Conservation (phyloP, 169 alveolate genomes). For the Plasmodium blacklocki region DNA sequence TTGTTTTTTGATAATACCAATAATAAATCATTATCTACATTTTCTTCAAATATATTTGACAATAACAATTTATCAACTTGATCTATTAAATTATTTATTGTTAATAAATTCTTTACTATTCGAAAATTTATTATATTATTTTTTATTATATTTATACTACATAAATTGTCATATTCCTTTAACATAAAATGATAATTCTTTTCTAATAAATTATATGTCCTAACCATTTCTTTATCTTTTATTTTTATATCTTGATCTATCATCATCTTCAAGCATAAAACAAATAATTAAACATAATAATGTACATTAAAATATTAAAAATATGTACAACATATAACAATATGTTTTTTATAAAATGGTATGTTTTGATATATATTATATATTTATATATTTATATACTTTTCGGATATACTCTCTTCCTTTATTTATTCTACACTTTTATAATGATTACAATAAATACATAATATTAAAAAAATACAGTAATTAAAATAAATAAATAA, state of each 20-base stretch:
- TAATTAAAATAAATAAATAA: too few relatives aligned
- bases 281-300: too few relatives aligned
- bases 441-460: not conserved
- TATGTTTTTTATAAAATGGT: too few relatives aligned
- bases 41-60: slow-evolving; percentile 42
- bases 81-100: slow-evolving; percentile 50
- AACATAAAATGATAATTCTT: slow-evolving; percentile 52
- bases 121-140: slow-evolving; percentile 39
- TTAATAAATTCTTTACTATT: slow-evolving; percentile 47
- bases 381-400: too few relatives aligned
- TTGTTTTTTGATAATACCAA: slow-evolving; percentile 60
- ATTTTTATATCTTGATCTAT: not conserved
- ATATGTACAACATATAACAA: too few relatives aligned
- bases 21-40: slow-evolving; percentile 26
- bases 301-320: too few relatives aligned
- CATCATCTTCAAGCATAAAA: not conserved
- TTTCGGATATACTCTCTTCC: too few relatives aligned
- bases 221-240: slow-evolving; percentile 2
- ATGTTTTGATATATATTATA: too few relatives aligned
- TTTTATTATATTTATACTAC: not conserved
- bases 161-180: slow-evolving; percentile 57
- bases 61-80: slow-evolving; percentile 29
- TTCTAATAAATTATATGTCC: slow-evolving; percentile 9
- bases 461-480: not conserved
- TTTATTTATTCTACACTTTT: too few relatives aligned